Base-by-base conservation (phyloP, 2,329 filamentous ascomycete species). In the Penicillium sp. region DNA sequence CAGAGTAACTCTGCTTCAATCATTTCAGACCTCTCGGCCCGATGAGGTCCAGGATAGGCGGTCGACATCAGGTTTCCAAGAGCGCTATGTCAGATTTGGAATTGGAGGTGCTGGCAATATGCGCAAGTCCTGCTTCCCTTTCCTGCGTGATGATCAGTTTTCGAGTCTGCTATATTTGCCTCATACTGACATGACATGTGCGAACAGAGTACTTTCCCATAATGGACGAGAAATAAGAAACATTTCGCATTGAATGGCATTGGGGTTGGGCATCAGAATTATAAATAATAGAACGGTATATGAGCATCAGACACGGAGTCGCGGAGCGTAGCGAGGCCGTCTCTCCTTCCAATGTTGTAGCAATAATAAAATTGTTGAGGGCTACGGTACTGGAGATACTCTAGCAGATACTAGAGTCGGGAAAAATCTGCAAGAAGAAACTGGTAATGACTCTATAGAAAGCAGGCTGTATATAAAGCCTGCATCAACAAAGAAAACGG, bases 61-160 rank as follows among this genome's bases (percentile, higher is more conserved):
- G 14, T 34, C 11, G 1, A 20, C 39, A 11, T 47, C 54, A 2
- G 53, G 48, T 18, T 9, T 43, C 3, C 50, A 61, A 49, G 58
- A 65, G 20, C 59, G 58, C 9, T 66, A 65, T 51, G 58, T 66
- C 8, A 48, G 58, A 40, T 56, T 64, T 46, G 64, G 63, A 8
- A 66, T 66, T 34, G 64, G 64, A 9, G 63, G 64, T 14, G 63
- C 63, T 43, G 64, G 64, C 13, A 66, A 66, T 45, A 59, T 50
- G 29, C 62, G 59, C 62, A 66, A 65, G 62, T 66, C 29, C 34
- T 57, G 53, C 43, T 57, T 24, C 47, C 52, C 50, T 56, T 51
- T 45, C 31, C 35, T 50, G 5, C 0, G 3, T 24, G 4, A 16
- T 5, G 5, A 22, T 51, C 3, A 2, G 7, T 3, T 24, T 26